Evolutionary conservation across 1,139 yeast species (phyloP).

Genomic region (Taphrina confusa): DNA sequence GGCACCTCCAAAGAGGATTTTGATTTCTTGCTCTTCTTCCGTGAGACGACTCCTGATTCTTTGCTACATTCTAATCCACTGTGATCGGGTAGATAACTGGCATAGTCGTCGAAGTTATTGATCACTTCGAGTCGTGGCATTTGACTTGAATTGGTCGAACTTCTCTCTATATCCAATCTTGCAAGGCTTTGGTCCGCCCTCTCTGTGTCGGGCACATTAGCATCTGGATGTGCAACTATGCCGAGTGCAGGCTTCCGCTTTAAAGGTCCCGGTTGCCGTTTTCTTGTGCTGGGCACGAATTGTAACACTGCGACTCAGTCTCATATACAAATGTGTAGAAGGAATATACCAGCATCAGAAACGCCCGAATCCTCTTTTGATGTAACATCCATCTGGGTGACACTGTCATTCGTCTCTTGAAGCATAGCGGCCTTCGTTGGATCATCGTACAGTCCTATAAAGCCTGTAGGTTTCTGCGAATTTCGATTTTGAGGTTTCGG

Average conservation of each 20-base stretch:
- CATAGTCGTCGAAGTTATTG: constrained; percentile 16
- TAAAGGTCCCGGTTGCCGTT: neutral
- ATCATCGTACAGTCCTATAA: constrained; percentile 15
- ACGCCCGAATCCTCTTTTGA: neutral
- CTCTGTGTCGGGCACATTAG: too few relatives aligned
- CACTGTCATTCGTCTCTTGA: neutral
- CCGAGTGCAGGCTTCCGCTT: neutral
- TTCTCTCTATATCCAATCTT: too few relatives aligned
- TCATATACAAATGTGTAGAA: neutral
- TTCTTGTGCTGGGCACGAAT: constrained; percentile 9
- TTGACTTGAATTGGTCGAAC: neutral
- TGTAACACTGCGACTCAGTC: constrained; percentile 20
- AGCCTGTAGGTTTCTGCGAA: neutral
- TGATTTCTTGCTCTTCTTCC: neutral
- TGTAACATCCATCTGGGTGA: too few relatives aligned
- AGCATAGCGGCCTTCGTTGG: neutral
- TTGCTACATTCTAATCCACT: neutral
- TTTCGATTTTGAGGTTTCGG: neutral
- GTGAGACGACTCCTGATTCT: neutral
- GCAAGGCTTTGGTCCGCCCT: neutral
- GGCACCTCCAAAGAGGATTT: neutral
- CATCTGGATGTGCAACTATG: too few relatives aligned
- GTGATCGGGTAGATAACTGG: neutral
- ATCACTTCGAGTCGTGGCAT: constrained; percentile 13
- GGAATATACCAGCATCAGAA: constrained; percentile 12